Evolutionary conservation across 805 yeast genomes (phyloP), one percentile per base, ranked within the genome.

Genomic region (Yarrowia sp.): DNA sequence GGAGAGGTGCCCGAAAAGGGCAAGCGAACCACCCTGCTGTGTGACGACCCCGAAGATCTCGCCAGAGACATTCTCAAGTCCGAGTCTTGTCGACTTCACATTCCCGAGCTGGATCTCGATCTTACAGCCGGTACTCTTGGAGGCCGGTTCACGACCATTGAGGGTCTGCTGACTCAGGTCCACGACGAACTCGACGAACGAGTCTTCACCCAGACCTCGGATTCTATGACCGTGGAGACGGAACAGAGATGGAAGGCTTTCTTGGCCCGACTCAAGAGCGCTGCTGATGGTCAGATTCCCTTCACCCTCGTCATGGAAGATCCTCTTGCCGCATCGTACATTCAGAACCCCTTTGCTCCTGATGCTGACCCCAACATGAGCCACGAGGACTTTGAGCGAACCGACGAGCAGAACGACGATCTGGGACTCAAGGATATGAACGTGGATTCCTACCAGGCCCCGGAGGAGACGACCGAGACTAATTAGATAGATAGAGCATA

Each of bases 331-430:
- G 88, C 96, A 4, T 91, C 97, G 0, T 95, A 95, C 73, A 89
- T 95, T 68, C 99, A 95, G 78, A 95, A 95, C 74, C 95, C 93
- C n/a, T 95, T 92, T 73, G 99, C 99, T 36, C 99, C 99, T 28
- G 99, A 95, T 77, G 84, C 84, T 44, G 99, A 95, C 78, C 99
- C 99, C 69, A 90, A 93, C 74, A 95, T 95, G 98, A 81, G 75
- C 44, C 84, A 89, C 67, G 97, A 89, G 77, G 97, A 95, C 66
- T 90, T 85, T 70, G 96, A 91, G 70, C 89, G 99, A 80, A 87
- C 96, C 2, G 79, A 81, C 43, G 88, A 90, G 72, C 96, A 92
- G 76, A 92, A 95, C 74, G 99, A 95, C 73, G 93, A 88, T 46
- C 82, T 95, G 68, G 99, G 99, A 22, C 80, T 95, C 73, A 75